Evolutionary conservation across 2,329 filamentous ascomycete species (phyloP).

Genomic region (Colletotrichum lini): DNA sequence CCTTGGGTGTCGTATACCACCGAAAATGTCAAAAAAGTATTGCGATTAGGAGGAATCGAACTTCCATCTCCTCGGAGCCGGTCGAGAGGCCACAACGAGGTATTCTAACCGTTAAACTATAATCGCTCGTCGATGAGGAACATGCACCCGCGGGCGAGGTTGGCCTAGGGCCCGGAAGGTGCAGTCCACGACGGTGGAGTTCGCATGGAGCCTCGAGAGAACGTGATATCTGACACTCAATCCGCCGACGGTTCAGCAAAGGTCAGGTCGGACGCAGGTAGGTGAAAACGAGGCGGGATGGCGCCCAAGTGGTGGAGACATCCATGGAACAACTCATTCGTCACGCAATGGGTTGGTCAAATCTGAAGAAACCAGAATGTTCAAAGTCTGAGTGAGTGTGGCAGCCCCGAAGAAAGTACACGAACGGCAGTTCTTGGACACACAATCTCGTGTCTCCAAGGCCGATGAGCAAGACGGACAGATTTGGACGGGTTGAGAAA

Average conservation of each 20-base stretch:
- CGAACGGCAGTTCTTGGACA: background rate
- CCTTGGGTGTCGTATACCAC: background rate
- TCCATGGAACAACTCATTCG: background rate
- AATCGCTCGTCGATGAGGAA: conserved; percentile 17
- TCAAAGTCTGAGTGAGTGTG: background rate
- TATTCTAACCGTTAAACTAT: conserved; percentile 35
- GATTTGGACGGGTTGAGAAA: background rate
- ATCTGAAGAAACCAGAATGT: too few relatives aligned
- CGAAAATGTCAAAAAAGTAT: background rate
- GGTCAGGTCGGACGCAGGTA: background rate
- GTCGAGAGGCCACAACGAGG: conserved; percentile 35
- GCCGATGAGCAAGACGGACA: background rate
- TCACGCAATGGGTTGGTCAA: background rate
- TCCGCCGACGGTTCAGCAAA: too few relatives aligned
- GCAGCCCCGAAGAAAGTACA: background rate
- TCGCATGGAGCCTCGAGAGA: conserved; percentile 8
- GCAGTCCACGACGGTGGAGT: conserved; percentile 20
- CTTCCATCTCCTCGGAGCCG: conserved; percentile 36
- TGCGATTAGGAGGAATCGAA: conserved; percentile 34
- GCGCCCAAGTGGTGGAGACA: too few relatives aligned
- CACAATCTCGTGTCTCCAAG: background rate
- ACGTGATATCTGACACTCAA: background rate
- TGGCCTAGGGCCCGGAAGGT: conserved; percentile 5
- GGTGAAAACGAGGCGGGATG: background rate
- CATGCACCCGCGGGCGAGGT: conserved; percentile 1